A percentile compares a stretch with the other conserved stretches of the same genome.
Conservation (phyloP, 2,329 filamentous ascomycete genomes). For the Fusarium sublunatum region DNA sequence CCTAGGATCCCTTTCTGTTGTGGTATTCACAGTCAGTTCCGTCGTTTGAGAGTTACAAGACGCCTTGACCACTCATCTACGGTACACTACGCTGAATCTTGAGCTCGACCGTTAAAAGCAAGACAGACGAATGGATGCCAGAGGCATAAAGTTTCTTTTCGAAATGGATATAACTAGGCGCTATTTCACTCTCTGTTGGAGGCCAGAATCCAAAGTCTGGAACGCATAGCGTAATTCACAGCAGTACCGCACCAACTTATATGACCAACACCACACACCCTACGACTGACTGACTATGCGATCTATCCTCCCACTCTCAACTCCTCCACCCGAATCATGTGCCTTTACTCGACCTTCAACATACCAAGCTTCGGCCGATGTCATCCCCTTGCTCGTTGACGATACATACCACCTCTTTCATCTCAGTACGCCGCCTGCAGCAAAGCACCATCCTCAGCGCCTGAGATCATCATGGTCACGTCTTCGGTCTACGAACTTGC, state of each 20-base stretch:
- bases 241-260: constrained; percentile 6
- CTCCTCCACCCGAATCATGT: constrained; percentile 44
- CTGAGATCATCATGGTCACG: constrained; percentile 50
- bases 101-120: constrained; percentile 11
- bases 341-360: constrained; percentile 46
- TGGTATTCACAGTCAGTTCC: neutral
- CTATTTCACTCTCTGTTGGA: constrained; percentile 3
- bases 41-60: neutral
- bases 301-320: constrained; percentile 33
- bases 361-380: constrained; percentile 50
- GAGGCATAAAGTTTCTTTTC: constrained; percentile 2
- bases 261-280: constrained; percentile 9
- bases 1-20: neutral
- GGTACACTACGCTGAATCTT: neutral
- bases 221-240: neutral
- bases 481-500: constrained; percentile 46
- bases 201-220: neutral
- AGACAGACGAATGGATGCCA: neutral
- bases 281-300: constrained; percentile 23
- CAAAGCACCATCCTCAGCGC: constrained; percentile 50
- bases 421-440: constrained; percentile 48
- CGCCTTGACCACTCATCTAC: constrained; percentile 5
- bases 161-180: constrained; percentile 29
- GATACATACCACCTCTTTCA: constrained; percentile 54
- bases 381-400: constrained; percentile 52